Evolutionary conservation across 1,284 basidiomycete species (phyloP), one percentile per base, ranked within the genome.

Genomic region (Sanguinoderma infundibulare): DNA sequence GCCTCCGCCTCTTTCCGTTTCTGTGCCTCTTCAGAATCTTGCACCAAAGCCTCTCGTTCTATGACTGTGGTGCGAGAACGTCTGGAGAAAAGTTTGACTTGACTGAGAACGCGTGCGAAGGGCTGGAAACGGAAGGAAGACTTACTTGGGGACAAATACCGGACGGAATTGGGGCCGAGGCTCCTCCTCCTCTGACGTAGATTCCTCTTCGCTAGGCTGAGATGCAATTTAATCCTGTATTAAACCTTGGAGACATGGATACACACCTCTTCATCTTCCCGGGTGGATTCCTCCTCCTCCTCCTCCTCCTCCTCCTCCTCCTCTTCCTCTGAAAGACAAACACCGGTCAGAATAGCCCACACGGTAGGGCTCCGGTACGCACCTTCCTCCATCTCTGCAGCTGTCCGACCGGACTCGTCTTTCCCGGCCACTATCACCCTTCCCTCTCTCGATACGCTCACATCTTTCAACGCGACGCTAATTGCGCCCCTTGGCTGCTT

Each of bases 141-240:
- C 87, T 55, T 72, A 95, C 94, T 96, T 97, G 57, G 94, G 92
- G 14, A 97, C 85, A 72, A 97, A 98, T 0, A 96, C 88, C 1
- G 96, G 95, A 65, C 95, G 86, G 75, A 95, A 93, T 68, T 84
- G 79, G 65, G 83, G 63, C 77, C 91, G 83, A 1, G 84, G 83
- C 44, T 79, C 70, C 63, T 84, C 79, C 69, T 87, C 86, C 57
- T 88, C 89, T 64, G 87, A 87, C 0, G 86, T 90, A 53, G 88
- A 89, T n/a, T 86, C 89, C 55, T 88, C 89, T 77, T 91, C 90
- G 70, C 89, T 90, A 44, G 89, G 90, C 89, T 92, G 59, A 2
- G 5, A 35, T 6, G 9, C 12, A 36, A n/a, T 15, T 26, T 36
- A 34, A 20, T 26, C 9, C 46, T 22, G 2, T 15, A 38, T 14